phyloP scores from a whole-genome alignment of 176 grass and related monocot genomes.

The Oryza nivara region DNA sequence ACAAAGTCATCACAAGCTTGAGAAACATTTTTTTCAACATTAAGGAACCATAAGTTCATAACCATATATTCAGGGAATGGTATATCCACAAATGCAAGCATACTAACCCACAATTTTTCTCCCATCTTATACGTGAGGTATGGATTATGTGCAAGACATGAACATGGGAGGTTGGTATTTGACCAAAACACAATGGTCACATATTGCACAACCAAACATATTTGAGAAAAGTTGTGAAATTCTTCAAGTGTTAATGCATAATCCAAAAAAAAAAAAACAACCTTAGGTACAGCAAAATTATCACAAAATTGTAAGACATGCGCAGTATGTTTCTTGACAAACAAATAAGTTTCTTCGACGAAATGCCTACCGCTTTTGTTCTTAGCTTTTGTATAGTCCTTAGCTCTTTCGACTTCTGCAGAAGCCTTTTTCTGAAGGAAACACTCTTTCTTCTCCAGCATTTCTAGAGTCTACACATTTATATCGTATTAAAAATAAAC shows the following conservation, averaged over 20 bases:
- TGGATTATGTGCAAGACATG: background rate
- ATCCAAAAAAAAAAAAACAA: background rate
- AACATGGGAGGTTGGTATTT: background rate
- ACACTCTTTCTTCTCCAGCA: constrained; percentile 69
- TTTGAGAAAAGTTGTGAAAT: background rate
- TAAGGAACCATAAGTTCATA: background rate
- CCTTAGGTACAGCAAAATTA: background rate
- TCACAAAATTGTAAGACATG: background rate
- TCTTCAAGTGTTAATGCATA: background rate
- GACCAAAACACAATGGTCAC: background rate
- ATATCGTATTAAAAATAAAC: background rate
- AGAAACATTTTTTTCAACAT: constrained; percentile 15
- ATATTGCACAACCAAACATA: background rate
- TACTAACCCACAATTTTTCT: too few relatives aligned
- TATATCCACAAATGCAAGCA: background rate
- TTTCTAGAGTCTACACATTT: constrained; percentile 54
- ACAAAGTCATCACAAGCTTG: background rate
- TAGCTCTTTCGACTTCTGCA: constrained; percentile 64
- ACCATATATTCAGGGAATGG: background rate
- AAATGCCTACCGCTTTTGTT: constrained; percentile 66
- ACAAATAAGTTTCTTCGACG: constrained; percentile 12
- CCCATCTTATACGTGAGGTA: background rate
- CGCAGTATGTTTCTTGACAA: background rate
- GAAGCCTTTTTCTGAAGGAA: constrained; percentile 69
- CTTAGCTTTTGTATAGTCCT: constrained; percentile 72